Conservation (phyloP, 441 rosid species). For the Eruca vesicaria region DNA sequence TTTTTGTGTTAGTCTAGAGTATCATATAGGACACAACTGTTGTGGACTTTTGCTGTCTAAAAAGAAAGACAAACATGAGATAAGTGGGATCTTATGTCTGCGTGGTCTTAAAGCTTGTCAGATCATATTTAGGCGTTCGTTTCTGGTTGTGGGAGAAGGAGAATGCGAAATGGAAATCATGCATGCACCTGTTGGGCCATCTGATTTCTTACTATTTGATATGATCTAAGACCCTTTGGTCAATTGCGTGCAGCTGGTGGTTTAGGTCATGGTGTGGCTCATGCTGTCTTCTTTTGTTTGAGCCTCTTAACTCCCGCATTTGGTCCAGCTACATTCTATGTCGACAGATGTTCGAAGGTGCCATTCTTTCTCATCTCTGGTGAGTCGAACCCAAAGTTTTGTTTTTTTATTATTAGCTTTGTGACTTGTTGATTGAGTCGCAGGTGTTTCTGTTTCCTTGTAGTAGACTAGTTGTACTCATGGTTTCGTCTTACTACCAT, state of each 20-base stretch:
- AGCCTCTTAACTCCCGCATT: conserved; percentile 96
- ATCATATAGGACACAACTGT: not conserved
- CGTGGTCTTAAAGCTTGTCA: not conserved
- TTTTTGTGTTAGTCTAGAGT: too few species aligned
- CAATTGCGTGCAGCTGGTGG: conserved; percentile 89
- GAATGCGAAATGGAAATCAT: not conserved
- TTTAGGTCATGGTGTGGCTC: conserved; percentile 97
- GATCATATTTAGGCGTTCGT: not conserved
- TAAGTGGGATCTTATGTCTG: not conserved
- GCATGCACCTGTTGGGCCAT: not conserved
- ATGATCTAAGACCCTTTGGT: conserved; percentile 31
- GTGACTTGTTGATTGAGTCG: not conserved
- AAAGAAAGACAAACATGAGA: not conserved
- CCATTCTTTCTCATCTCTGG: conserved; percentile 94
- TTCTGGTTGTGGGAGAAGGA: not conserved
- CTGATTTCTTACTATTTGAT: conserved; percentile 9
- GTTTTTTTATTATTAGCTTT: not conserved
- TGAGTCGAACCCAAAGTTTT: conserved; percentile 38
- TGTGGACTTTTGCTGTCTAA: not conserved
- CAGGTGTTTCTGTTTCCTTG: not conserved
- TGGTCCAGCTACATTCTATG: conserved; percentile 92
- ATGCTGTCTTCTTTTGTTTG: conserved; percentile 94
- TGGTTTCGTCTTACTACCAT: conserved; percentile 19
- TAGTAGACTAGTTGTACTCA: conserved; percentile 10
- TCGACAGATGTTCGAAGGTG: conserved; percentile 69